These are phyloP conservation scores for Volvox reticuliferus DNA, from an alignment of 139 green algal genomes.

Conservation along the genomic window DNA sequence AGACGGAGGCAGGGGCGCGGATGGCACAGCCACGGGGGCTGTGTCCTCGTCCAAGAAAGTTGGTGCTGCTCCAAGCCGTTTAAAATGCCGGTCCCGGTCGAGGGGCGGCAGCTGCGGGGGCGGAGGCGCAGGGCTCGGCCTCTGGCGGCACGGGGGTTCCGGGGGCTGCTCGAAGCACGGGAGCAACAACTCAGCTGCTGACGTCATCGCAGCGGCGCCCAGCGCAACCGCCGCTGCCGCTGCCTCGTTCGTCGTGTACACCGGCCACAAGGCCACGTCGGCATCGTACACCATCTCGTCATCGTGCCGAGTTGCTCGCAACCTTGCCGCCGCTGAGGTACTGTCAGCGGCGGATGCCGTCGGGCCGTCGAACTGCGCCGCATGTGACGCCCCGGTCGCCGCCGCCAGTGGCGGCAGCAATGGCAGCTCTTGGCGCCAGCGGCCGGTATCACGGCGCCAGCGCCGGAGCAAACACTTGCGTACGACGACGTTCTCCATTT, in stretches of 20 bases:
- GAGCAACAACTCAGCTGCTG: background rate
- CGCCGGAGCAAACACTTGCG: conserved; percentile 1
- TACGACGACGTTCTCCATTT: too few relatives aligned
- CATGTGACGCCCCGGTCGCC: background rate
- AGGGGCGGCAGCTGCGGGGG: background rate
- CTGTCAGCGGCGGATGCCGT: too few relatives aligned
- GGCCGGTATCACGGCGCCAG: background rate
- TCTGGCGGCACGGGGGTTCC: background rate
- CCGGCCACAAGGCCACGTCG: background rate
- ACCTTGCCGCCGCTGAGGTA: background rate
- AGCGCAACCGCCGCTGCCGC: background rate
- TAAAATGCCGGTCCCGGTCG: background rate
- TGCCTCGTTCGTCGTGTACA: background rate
- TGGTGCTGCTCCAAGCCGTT: background rate
- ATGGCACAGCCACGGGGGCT: background rate
- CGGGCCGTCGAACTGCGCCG: too few relatives aligned
- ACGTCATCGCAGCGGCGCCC: background rate
- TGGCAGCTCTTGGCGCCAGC: background rate
- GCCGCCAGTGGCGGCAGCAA: background rate
- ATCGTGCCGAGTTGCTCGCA: background rate
- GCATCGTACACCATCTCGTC: background rate
- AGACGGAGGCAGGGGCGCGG: background rate
- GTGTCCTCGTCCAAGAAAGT: background rate
- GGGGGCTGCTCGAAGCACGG: background rate
- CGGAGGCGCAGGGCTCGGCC: background rate